Evolutionary conservation across 345 rosid species (phyloP).

Genomic region (Sonneratia alba): DNA sequence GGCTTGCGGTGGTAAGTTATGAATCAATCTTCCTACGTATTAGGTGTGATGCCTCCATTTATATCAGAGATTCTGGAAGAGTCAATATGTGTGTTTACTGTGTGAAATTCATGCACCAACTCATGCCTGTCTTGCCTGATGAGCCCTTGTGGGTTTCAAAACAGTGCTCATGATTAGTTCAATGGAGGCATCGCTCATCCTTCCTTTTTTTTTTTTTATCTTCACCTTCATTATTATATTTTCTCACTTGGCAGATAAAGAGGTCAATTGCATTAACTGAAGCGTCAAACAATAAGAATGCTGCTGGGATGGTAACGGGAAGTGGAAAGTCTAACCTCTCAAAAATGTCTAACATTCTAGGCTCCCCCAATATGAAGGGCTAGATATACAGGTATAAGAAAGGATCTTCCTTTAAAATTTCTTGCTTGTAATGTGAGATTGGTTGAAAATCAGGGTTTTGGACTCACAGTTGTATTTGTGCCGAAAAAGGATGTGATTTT

Average conservation of each 20-base stretch:
- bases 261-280: slow-evolving; percentile 50
- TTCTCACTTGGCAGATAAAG: slow-evolving; percentile 47
- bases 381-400: slow-evolving; percentile 15
- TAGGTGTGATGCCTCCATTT: neutral
- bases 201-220: neutral
- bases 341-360: slow-evolving; percentile 48
- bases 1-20: slow-evolving; percentile 66
- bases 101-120: neutral
- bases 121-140: neutral
- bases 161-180: neutral
- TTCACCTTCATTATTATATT: neutral
- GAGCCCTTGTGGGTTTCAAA: neutral
- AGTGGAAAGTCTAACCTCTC: slow-evolving; percentile 47
- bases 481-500: neutral
- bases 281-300: slow-evolving; percentile 36
- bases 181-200: neutral
- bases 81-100: neutral
- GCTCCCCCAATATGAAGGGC: slow-evolving; percentile 44
- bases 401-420: slow-evolving; percentile 1
- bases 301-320: slow-evolving; percentile 41
- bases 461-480: neutral
- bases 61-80: neutral
- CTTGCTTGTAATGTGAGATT: neutral
- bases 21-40: neutral
- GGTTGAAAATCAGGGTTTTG: neutral